Evolutionary conservation across 2,329 filamentous ascomycete genomes (phyloP).

Genomic region (Paecilomyces variotii): DNA sequence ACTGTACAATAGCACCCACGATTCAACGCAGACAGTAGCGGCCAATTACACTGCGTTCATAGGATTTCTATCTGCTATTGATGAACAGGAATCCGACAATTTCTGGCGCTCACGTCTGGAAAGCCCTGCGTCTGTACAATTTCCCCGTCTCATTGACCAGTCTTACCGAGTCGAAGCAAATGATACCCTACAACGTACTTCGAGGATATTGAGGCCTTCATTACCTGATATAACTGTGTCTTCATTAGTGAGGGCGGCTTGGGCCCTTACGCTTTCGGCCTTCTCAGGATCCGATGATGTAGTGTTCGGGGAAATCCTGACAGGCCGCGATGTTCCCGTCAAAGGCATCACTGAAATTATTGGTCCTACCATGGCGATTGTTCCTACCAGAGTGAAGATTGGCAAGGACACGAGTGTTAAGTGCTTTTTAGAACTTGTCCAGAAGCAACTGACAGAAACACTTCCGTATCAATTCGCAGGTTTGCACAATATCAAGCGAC

Average conservation of each 20-base stretch:
- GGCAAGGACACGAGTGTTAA: conserved; percentile 23
- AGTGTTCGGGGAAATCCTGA: conserved; percentile 36
- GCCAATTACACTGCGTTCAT: conserved; percentile 6
- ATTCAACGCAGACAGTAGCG: background rate
- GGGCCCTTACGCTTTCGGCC: conserved; percentile 30
- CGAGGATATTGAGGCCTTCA: conserved; percentile 1
- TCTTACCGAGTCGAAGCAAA: conserved; percentile 6
- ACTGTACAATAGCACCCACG: conserved; percentile 3
- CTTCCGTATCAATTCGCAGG: conserved; percentile 51
- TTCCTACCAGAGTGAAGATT: conserved; percentile 31
- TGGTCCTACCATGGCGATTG: conserved; percentile 33
- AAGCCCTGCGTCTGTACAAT: conserved; percentile 3
- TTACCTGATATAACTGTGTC: conserved; percentile 14
- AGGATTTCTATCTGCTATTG: conserved; percentile 5
- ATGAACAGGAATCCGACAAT: conserved; percentile 13
- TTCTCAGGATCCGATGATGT: conserved; percentile 33
- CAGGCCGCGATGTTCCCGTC: conserved; percentile 29
- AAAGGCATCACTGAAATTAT: conserved; percentile 30
- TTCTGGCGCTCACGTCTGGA: conserved; percentile 12
- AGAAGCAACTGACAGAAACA: conserved; percentile 46
- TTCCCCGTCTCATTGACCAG: conserved; percentile 7
- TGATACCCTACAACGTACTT: conserved; percentile 2
- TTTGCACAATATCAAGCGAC: conserved; percentile 41
- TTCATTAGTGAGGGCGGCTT: conserved; percentile 33
- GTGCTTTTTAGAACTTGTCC: conserved; percentile 46